Percentiles rank a stretch among this genome's conserved stretches.
Evolutionary conservation across 495 filamentous ascomycete species (phyloP).

Genomic region (Zalerion maritima): DNA sequence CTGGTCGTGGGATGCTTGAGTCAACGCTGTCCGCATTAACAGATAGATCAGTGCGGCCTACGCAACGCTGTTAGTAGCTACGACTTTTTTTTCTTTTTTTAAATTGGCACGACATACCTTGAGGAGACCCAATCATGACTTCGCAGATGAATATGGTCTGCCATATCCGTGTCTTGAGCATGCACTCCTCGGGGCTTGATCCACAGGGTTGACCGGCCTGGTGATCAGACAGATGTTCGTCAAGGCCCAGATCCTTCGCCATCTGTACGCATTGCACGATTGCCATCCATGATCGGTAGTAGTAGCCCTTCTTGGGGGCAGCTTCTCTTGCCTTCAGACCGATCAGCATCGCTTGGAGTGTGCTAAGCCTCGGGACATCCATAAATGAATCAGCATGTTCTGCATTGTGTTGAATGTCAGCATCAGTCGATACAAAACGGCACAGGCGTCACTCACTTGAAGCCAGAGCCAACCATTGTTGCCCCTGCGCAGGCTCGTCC

Average conservation of each 20-base stretch:
- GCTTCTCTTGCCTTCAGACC: constrained; percentile 85
- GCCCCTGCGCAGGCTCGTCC: constrained; percentile 68
- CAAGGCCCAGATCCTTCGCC: constrained; percentile 81
- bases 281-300: constrained; percentile 96
- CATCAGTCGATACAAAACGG: constrained; percentile 4
- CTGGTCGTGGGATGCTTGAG: constrained; percentile 47
- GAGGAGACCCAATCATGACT: constrained; percentile 86
- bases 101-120: constrained; percentile 43
- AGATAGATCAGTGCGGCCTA: constrained; percentile 71
- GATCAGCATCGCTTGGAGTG: constrained; percentile 80
- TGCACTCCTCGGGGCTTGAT: constrained; percentile 55
- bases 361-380: constrained; percentile 86
- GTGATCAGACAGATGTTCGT: constrained; percentile 75
- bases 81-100: constrained; percentile 5
- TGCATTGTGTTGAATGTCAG: constrained; percentile 29
- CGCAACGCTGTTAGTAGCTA: constrained; percentile 15
- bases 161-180: constrained; percentile 79
- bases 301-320: constrained; percentile 85
- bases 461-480: constrained; percentile 89
- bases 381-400: constrained; percentile 93
- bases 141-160: constrained; percentile 78
- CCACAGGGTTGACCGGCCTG: constrained; percentile 54
- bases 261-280: constrained; percentile 84
- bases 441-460: constrained; percentile 46
- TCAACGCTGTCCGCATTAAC: constrained; percentile 67